A percentile compares a stretch with the other conserved stretches of the same genome.
phyloP scores from a whole-genome alignment of 1,139 yeast genomes.

The Yamadazyma sp. region DNA sequence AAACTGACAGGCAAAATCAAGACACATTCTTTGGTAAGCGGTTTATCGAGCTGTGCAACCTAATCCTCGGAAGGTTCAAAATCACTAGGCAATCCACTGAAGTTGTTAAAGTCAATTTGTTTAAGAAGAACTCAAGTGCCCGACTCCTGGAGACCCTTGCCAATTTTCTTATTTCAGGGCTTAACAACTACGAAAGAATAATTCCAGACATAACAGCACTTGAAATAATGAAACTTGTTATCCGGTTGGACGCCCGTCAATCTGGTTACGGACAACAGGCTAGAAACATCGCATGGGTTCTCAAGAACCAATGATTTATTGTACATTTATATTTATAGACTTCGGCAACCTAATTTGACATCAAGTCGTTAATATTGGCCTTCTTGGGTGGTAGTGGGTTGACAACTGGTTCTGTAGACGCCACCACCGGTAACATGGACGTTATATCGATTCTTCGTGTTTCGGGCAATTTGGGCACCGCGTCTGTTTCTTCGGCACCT shows the following conservation, averaged over 20 bases:
- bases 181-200: constrained; percentile 29
- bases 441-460: constrained; percentile 17
- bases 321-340: neutral
- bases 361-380: constrained; percentile 36
- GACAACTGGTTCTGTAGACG: constrained; percentile 4
- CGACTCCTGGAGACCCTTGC: constrained; percentile 17
- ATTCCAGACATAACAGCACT: constrained; percentile 34
- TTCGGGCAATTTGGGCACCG: constrained; percentile 7
- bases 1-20: constrained; percentile 25
- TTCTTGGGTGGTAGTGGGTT: constrained; percentile 23
- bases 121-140: constrained; percentile 8
- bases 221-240: constrained; percentile 29
- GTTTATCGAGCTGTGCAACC: constrained; percentile 38
- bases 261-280: constrained; percentile 25
- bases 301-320: constrained; percentile 7
- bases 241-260: constrained; percentile 25
- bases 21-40: constrained; percentile 35
- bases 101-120: constrained; percentile 4
- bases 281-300: constrained; percentile 33
- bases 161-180: constrained; percentile 29
- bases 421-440: constrained; percentile 15
- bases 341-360: constrained; percentile 8
- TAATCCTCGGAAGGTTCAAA: constrained; percentile 13
- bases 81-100: constrained; percentile 2
- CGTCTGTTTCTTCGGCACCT: constrained; percentile 1